phyloP scores from a whole-genome alignment of 352 stramenopile species.

The Pilasporangium apinafurcum region DNA sequence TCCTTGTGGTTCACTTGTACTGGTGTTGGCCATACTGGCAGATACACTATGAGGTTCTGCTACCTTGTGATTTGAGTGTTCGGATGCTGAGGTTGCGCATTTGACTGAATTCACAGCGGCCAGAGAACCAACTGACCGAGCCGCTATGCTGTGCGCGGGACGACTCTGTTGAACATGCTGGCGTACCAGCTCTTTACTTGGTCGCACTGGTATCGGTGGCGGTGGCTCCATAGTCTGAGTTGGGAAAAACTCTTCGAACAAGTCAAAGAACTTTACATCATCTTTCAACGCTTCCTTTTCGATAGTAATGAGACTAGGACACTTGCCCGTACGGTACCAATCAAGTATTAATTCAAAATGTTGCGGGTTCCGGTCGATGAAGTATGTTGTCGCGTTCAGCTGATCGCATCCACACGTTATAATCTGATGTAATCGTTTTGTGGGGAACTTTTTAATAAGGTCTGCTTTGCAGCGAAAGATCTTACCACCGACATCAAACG shows the following conservation, averaged over 20 bases:
- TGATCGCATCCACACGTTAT: constrained; percentile 49
- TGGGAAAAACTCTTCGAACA: constrained; percentile 53
- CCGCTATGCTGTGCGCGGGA: too few species aligned
- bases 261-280: constrained; percentile 65
- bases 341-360: constrained; percentile 72
- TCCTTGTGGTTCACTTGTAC: too few species aligned
- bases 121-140: too few species aligned
- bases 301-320: constrained; percentile 30
- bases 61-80: too few species aligned
- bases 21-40: too few species aligned
- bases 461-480: constrained; percentile 64
- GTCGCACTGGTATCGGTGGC: constrained; percentile 6
- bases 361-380: constrained; percentile 65
- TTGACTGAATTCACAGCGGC: too few species aligned
- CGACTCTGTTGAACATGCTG: too few species aligned
- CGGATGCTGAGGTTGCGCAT: constrained; percentile 1
- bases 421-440: constrained; percentile 56
- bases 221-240: background rate
- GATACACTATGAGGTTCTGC: too few species aligned
- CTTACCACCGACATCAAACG: constrained; percentile 65
- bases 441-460: constrained; percentile 48
- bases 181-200: background rate
- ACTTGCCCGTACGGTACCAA: constrained; percentile 61
- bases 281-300: constrained; percentile 38
- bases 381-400: constrained; percentile 40